phyloP scores from a whole-genome alignment of 768 basidiomycete species.

The Trametes cinnabarina region DNA sequence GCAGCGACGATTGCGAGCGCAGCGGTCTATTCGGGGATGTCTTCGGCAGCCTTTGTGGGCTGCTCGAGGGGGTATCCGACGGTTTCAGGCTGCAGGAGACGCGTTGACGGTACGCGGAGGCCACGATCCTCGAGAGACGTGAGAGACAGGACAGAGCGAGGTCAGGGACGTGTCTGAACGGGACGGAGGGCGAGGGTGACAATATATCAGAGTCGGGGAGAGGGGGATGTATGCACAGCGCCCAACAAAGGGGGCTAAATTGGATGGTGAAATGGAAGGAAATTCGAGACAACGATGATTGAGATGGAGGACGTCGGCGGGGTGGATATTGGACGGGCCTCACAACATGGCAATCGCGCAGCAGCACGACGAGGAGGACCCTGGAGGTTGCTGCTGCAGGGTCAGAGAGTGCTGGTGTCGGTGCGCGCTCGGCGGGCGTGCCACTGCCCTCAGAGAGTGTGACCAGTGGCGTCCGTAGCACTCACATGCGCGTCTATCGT shows the following conservation, averaged over 20 bases:
- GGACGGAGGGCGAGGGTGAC: background rate
- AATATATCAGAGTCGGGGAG: background rate
- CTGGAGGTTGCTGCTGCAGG: background rate
- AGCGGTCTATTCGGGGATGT: constrained; percentile 8
- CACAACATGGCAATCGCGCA: constrained; percentile 16
- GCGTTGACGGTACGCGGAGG: background rate
- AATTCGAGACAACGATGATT: background rate
- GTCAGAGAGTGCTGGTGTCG: no score
- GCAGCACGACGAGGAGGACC: background rate
- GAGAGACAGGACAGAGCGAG: background rate
- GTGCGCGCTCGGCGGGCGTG: background rate
- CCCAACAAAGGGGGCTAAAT: constrained; percentile 3
- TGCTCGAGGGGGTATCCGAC: background rate
- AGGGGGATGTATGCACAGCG: constrained; percentile 11
- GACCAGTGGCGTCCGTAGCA: background rate
- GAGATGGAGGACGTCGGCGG: background rate
- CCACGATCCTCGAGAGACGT: background rate
- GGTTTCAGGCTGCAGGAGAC: background rate
- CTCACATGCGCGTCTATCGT: background rate
- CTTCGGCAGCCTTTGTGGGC: background rate
- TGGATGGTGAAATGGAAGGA: background rate
- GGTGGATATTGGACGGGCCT: background rate
- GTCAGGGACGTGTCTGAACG: background rate
- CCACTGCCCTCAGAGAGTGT: background rate
- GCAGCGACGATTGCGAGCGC: background rate